phyloP scores from a whole-genome alignment of 2,329 filamentous ascomycete genomes.

The Chrysoporthe deuterocubensis region DNA sequence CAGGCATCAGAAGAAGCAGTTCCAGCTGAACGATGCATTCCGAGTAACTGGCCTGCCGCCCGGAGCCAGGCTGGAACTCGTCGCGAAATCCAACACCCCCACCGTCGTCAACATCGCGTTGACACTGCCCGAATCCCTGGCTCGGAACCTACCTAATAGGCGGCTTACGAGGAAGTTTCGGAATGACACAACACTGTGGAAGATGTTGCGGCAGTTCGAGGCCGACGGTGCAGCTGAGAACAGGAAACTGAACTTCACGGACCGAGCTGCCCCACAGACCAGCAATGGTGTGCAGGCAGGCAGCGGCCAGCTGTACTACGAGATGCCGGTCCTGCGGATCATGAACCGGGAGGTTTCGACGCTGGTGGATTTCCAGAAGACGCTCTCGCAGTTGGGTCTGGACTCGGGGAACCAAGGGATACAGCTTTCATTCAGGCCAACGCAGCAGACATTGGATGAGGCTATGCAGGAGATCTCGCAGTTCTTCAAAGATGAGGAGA shows the following conservation, averaged over 20 bases:
- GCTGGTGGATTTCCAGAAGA: constrained; percentile 86
- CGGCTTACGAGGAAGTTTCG: constrained; percentile 84
- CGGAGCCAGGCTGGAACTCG: constrained; percentile 91
- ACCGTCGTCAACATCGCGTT: constrained; percentile 88
- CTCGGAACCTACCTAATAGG: constrained; percentile 62
- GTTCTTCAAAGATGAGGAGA: constrained; percentile 66
- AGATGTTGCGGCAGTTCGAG: constrained; percentile 88
- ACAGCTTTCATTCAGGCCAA: constrained; percentile 75
- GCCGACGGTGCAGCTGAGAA: constrained; percentile 67
- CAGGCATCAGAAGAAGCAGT: constrained; percentile 83
- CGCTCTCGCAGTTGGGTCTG: constrained; percentile 82
- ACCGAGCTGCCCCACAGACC: constrained; percentile 72
- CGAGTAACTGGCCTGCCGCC: constrained; percentile 74
- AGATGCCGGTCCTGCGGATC: constrained; percentile 82
- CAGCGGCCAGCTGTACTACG: constrained; percentile 82
- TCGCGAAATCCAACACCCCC: constrained; percentile 83
- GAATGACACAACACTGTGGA: constrained; percentile 87
- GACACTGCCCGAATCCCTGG: constrained; percentile 77
- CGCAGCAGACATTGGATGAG: constrained; percentile 78
- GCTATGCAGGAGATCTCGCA: constrained; percentile 81
- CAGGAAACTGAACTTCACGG: constrained; percentile 78
- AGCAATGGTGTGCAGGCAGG: constrained; percentile 55
- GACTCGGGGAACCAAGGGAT: constrained; percentile 83
- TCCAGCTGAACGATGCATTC: constrained; percentile 40
- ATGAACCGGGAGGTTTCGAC: constrained; percentile 79